phyloP scores from a whole-genome alignment of 2,329 filamentous ascomycete genomes.

The Paraphaeosphaeria sporulosa region DNA sequence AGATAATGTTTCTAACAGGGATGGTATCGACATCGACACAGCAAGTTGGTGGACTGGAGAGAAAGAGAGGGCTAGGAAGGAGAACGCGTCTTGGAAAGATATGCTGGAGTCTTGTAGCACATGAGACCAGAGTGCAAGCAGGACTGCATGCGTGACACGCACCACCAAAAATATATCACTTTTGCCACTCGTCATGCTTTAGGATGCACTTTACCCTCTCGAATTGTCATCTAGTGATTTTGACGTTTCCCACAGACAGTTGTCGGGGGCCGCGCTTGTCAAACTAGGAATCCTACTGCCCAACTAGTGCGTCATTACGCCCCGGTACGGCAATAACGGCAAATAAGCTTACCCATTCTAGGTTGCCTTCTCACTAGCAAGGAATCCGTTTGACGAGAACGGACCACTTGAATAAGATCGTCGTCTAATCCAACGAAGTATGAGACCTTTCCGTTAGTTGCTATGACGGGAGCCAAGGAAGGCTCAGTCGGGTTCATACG shows the following conservation, averaged over 20 bases:
- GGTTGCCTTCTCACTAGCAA: no score
- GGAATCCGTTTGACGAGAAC: no score
- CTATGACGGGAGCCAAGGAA: conserved; percentile 1
- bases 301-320: conserved; percentile 1
- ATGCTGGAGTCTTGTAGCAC: conserved; percentile 2
- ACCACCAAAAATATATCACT: background rate
- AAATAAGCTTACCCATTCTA: no score
- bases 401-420: no score
- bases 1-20: background rate
- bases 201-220: no score
- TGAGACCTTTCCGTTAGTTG: background rate
- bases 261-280: background rate
- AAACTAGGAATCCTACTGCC: background rate
- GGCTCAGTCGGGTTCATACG: background rate
- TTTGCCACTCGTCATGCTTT: background rate
- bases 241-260: no score
- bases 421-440: no score
- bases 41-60: conserved; percentile 3
- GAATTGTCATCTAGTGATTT: background rate
- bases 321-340: background rate
- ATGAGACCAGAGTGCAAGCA: background rate
- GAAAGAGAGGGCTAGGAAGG: background rate
- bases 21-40: background rate
- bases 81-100: conserved; percentile 1
- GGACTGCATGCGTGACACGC: background rate